Base-by-base conservation (phyloP, 179 eudicot genomes). In the Gypsophila paniculata region DNA sequence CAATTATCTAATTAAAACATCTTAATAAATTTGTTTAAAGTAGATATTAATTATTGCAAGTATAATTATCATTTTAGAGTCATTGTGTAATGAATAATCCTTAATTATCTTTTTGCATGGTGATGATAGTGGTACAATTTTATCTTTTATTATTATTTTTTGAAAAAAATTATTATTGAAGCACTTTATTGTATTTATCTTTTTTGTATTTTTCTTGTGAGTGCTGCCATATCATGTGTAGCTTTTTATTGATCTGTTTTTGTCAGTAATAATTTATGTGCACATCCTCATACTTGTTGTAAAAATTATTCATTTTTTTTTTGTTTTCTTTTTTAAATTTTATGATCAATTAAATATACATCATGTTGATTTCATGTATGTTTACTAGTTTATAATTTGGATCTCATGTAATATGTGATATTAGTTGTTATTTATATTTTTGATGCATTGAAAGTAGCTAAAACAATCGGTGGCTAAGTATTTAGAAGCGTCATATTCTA, bases 61-160 rank as follows among this genome's bases (percentile, higher is more conserved):
- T 29, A 10, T 18, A 53, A 52, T 52, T 65, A 49, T 57, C 74
- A 78, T 72, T 8, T 74, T 29, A 34, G 55, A 54, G 29, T 7
- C 48, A 53, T 68, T n/a, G n/a, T n/a, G n/a, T n/a, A n/a, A 55
- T 51, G 18, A 22, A 39, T 46, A 23, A 69, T 70, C 21, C 61
- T 55, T 46, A n/a, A 17, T 53, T 67, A 70, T 58, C 74, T 53
- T 72, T 74, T 65, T 79, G 72, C 82, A 75, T 79, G 78, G 78
- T 68, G 48, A 57, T 67, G 52, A 12, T 42, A 13, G 44, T 74
- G 5, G 6, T 21, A 38, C 17, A 38, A 36, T 42, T 42, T 2
- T 42, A 42, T 42, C 46, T 42, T 42, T 42, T 42, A 42, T 42
- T 42, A 29, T 42, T 42, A 2, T 42, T 42, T 42, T 42, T 42